Percentiles rank a stretch among this genome's conserved stretches.
phyloP scores from a whole-genome alignment of 2,329 filamentous ascomycete species.

The Apiospora kogelbergensis region DNA sequence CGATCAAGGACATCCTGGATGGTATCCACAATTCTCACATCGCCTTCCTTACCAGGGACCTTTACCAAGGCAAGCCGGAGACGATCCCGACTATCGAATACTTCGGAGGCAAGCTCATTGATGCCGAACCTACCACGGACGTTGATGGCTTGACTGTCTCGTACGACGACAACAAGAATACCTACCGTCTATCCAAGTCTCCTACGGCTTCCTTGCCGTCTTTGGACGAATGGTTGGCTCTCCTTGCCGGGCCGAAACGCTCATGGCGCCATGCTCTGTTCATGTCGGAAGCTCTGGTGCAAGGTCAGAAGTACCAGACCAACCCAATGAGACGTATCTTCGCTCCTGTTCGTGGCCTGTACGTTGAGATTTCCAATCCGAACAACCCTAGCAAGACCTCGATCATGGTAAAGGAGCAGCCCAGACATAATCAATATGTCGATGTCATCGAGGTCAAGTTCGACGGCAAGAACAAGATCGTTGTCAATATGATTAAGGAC shows the following conservation, averaged over 20 bases:
- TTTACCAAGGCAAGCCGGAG: slow-evolving; percentile 72
- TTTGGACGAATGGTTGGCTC: slow-evolving; percentile 79
- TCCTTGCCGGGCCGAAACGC: slow-evolving; percentile 80
- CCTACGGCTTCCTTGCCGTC: slow-evolving; percentile 74
- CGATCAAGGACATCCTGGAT: slow-evolving; percentile 91
- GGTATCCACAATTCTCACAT: slow-evolving; percentile 90
- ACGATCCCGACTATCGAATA: slow-evolving; percentile 88
- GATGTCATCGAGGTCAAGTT: slow-evolving; percentile 87
- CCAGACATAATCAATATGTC: slow-evolving; percentile 79
- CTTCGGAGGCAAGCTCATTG: slow-evolving; percentile 85
- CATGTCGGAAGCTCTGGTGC: slow-evolving; percentile 88
- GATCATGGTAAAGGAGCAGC: slow-evolving; percentile 85
- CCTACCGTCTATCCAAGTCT: slow-evolving; percentile 78
- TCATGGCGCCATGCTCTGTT: slow-evolving; percentile 96
- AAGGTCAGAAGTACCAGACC: slow-evolving; percentile 95
- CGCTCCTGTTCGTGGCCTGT: slow-evolving; percentile 79
- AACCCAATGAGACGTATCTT: slow-evolving; percentile 95
- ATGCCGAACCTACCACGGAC: slow-evolving; percentile 70
- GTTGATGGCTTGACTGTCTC: slow-evolving; percentile 84
- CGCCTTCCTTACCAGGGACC: slow-evolving; percentile 70
- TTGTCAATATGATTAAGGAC: slow-evolving; percentile 89
- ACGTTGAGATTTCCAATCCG: slow-evolving; percentile 83
- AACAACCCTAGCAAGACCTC: slow-evolving; percentile 80
- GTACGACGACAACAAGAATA: slow-evolving; percentile 72
- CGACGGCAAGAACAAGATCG: slow-evolving; percentile 73